Conservation (phyloP, 306 rosid species). For the Gastrolobium bilobum region DNA sequence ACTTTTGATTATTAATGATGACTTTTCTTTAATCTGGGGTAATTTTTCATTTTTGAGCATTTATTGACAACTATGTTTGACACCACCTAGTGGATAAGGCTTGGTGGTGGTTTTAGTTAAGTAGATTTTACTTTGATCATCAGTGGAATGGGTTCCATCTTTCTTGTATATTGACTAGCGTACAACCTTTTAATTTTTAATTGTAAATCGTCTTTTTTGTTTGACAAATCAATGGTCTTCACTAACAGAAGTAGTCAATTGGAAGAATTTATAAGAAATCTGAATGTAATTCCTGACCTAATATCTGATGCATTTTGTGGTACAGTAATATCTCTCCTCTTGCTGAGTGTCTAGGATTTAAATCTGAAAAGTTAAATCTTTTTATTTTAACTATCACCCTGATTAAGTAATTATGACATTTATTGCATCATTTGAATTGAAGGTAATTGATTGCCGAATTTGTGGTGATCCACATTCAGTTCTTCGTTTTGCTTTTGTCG, state of each 20-base stretch:
- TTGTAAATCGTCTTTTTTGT: neutral
- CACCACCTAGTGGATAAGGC: neutral
- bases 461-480: conserved; percentile 98
- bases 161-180: conserved; percentile 19
- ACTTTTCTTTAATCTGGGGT: neutral
- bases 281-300: conserved; percentile 38
- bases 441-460: conserved; percentile 97
- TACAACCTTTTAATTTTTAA: neutral
- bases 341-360: conserved; percentile 22
- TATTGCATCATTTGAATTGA: conserved; percentile 50
- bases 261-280: conserved; percentile 33
- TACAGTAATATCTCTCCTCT: conserved; percentile 21
- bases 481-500: conserved; percentile 99
- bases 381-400: neutral
- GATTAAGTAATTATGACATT: conserved; percentile 28
- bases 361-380: conserved; percentile 6
- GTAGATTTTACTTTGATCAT: neutral
- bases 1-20: conserved; percentile 1
- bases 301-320: conserved; percentile 37
- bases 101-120: conserved; percentile 12
- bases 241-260: conserved; percentile 11
- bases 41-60: conserved; percentile 5
- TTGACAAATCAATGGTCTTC: conserved; percentile 17
- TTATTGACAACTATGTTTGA: conserved; percentile 14
- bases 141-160: conserved; percentile 4